These are phyloP conservation scores for Sanguinoderma infundibulare DNA, from an alignment of 1,284 basidiomycete genomes.

Conservation along the genomic window DNA sequence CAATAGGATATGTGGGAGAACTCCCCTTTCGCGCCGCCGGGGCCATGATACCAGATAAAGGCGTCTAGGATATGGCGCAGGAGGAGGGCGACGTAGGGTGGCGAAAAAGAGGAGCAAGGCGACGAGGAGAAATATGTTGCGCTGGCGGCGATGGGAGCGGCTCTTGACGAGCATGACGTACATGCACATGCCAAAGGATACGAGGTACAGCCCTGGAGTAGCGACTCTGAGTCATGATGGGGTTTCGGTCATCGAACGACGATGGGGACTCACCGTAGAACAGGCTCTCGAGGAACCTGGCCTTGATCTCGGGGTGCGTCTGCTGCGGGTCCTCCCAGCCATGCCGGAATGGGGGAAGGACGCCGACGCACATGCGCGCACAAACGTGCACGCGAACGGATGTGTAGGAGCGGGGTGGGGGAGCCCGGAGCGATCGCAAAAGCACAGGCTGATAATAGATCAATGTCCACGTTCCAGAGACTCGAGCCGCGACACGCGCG, in stretches of 20 bases:
- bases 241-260: background rate
- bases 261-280: slow-evolving; percentile 11
- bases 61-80: slow-evolving; percentile 31
- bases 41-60: slow-evolving; percentile 30
- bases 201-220: slow-evolving; percentile 7
- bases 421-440: background rate
- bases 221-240: background rate
- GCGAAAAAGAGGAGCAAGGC: slow-evolving; percentile 16
- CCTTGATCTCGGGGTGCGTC: slow-evolving; percentile 96
- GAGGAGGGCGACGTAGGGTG: slow-evolving; percentile 27
- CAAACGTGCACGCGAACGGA: slow-evolving; percentile 10
- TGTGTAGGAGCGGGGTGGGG: no score
- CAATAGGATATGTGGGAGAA: no score
- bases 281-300: slow-evolving; percentile 39
- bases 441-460: no score
- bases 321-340: slow-evolving; percentile 97
- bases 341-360: slow-evolving; percentile 45
- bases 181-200: slow-evolving; percentile 1
- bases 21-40: slow-evolving; percentile 26
- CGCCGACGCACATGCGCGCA: background rate
- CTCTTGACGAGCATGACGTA: background rate
- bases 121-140: slow-evolving; percentile 7
- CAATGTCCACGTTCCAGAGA: background rate
- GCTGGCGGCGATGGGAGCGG: background rate
- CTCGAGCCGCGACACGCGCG: slow-evolving; percentile 9